Evolutionary conservation across 805 yeast species (phyloP).

Genomic region (Zygosaccharomyces bailii): DNA sequence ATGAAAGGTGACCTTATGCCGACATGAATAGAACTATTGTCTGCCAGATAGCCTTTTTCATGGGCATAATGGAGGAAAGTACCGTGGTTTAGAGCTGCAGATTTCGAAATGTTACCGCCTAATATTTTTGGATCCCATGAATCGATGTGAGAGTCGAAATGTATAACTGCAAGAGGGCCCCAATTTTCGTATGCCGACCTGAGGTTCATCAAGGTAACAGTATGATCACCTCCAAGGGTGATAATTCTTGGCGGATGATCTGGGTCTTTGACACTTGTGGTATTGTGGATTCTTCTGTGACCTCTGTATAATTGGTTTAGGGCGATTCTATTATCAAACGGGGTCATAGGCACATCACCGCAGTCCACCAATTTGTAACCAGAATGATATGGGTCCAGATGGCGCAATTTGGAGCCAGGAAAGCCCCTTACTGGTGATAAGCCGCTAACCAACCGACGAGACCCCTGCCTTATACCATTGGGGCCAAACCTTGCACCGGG

Average conservation of each 20-base stretch:
- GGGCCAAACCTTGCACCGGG: conserved; percentile 64
- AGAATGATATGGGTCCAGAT: conserved; percentile 44
- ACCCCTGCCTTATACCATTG: conserved; percentile 46
- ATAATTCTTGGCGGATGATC: conserved; percentile 41
- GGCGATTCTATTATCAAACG: conserved; percentile 57
- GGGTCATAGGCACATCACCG: conserved; percentile 59
- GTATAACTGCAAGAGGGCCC: conserved; percentile 50
- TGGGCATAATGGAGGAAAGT: conserved; percentile 65
- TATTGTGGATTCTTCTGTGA: conserved; percentile 46
- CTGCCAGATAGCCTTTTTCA: conserved; percentile 54
- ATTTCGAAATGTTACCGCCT: conserved; percentile 57
- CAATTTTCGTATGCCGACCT: conserved; percentile 49
- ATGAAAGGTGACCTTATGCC: conserved; percentile 62
- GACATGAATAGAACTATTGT: conserved; percentile 49
- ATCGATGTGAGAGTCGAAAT: conserved; percentile 66
- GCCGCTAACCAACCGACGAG: conserved; percentile 47
- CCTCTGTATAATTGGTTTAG: conserved; percentile 55
- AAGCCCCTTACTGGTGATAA: conserved; percentile 40
- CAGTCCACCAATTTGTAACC: conserved; percentile 48
- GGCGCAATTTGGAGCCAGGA: conserved; percentile 37
- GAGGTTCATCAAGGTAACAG: conserved; percentile 50
- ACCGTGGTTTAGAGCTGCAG: conserved; percentile 59
- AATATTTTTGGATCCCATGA: conserved; percentile 60
- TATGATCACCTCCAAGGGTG: conserved; percentile 62
- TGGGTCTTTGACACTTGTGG: conserved; percentile 24